Evolutionary conservation across 116 monocot genomes (phyloP), one percentile per base, ranked within the genome.

Genomic region (Papilionanthe hybrid): DNA sequence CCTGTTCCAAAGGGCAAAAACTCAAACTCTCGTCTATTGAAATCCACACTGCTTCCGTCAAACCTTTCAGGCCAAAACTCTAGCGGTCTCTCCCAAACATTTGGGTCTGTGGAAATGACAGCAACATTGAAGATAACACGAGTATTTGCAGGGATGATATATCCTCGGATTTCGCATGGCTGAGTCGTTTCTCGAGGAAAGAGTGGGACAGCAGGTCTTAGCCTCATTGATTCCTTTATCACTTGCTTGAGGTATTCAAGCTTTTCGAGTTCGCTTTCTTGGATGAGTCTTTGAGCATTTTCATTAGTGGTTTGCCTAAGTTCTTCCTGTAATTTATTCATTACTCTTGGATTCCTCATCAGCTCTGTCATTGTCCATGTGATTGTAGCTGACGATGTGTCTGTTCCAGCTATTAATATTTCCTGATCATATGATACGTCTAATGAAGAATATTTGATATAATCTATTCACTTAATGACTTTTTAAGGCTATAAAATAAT

Each of bases 321-420:
- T 37, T 37, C 37, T 37, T 37, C 37, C 37, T 3, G 37, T 4
- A 37, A 0, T 37, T 37, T 37, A 37, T 37, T 37, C 37, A 37
- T 37, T 3, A 37, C 37, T 37, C 37, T 37, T 37, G 37, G 37
- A 37, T 37, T 37, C 37, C 37, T 37, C 37, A 37, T 37, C 37
- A 37, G 37, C 37, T 37, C 37, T 4, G 37, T 37, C 37, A 37
- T 37, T 37, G 37, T 37, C 37, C 37, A 37, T 37, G 37, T 37
- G 1, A 32, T 32, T 32, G 32, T 32, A 32, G 74, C 17, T 10
- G 79, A 66, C 13, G 83, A 71, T 57, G 83, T 80, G 29, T 83
- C 80, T 32, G 86, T 79, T 50, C 79, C 86, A 0, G 68, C 86
- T 5, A 79, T 55, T 27, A 86, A 86, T 78, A 80, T 53, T 45